A percentile compares a stretch with the other conserved stretches of the same genome.
Evolutionary conservation across 2,329 filamentous ascomycete species (phyloP).

Genomic region (Dactylellina parvicollis): DNA sequence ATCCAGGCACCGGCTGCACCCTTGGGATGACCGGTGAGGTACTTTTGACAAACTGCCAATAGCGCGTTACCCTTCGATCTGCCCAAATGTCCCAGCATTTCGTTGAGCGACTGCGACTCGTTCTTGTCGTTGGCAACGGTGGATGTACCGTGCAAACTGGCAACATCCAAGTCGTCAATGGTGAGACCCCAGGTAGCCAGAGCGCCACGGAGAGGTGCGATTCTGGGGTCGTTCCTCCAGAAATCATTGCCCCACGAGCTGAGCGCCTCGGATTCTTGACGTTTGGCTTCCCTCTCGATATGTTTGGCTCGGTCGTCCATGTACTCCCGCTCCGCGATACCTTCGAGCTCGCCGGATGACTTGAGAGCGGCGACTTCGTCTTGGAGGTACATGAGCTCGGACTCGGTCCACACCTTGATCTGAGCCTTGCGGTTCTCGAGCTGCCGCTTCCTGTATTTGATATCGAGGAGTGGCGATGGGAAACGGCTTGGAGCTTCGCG

Average conservation of each 20-base stretch:
- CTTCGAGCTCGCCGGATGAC: conserved; percentile 70
- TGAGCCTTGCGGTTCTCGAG: conserved; percentile 92
- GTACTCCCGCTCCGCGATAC: conserved; percentile 85
- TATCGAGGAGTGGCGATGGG: conserved; percentile 93
- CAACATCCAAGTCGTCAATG: conserved; percentile 91
- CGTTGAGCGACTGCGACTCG: conserved; percentile 95
- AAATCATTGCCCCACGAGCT: conserved; percentile 96
- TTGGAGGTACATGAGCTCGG: conserved; percentile 89
- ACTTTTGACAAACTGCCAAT: conserved; percentile 98
- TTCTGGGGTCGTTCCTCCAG: conserved; percentile 94
- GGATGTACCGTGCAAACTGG: conserved; percentile 98
- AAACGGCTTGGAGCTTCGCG: conserved; percentile 91
- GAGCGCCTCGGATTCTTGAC: conserved; percentile 92
- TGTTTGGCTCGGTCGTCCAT: conserved; percentile 83
- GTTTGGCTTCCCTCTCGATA: conserved; percentile 84
- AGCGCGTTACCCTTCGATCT: conserved; percentile 96
- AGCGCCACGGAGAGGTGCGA: conserved; percentile 93
- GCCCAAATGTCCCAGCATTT: conserved; percentile 93
- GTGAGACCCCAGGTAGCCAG: conserved; percentile 98
- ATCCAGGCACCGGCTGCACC: conserved; percentile 99
- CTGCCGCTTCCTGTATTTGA: conserved; percentile 95
- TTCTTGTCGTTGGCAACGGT: conserved; percentile 99
- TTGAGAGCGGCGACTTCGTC: conserved; percentile 94
- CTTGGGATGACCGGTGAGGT: conserved; percentile 97
- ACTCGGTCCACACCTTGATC: conserved; percentile 96